phyloP scores from a whole-genome alignment of 1,284 basidiomycete genomes.

The Leccinum laetum region DNA sequence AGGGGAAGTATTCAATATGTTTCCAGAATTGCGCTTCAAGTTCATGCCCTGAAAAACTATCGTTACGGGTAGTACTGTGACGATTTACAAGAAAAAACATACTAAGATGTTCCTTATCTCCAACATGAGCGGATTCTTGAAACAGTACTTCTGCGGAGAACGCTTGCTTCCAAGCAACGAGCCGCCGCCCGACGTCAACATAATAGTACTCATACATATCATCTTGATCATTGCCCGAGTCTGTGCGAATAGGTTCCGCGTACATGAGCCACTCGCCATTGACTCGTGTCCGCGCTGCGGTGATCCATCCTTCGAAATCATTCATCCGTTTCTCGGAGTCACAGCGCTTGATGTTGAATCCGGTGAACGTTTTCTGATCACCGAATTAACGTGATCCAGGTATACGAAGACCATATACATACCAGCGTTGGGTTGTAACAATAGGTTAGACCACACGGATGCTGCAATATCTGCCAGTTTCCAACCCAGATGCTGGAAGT shows the following conservation, averaged over 20 bases:
- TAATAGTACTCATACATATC: not conserved
- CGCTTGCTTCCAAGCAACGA: not conserved
- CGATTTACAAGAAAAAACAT: not conserved
- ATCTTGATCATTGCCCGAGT: too few relatives aligned
- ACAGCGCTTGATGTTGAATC: not conserved
- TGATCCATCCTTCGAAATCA: not conserved
- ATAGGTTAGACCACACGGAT: not conserved
- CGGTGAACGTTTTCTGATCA: not conserved
- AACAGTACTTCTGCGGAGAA: not conserved
- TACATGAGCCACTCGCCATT: not conserved
- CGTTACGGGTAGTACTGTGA: not conserved
- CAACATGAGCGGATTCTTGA: not conserved
- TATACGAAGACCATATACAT: not conserved
- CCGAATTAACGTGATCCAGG: not conserved
- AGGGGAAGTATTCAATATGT: not conserved
- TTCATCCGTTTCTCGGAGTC: not conserved
- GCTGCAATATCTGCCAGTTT: not conserved
- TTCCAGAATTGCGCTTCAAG: not conserved
- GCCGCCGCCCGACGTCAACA: not conserved
- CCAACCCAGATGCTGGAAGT: not conserved
- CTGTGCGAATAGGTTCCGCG: not conserved
- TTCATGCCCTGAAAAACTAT: not conserved
- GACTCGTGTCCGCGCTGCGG: not conserved
- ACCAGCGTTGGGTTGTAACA: not conserved
- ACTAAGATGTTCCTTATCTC: not conserved